Evolutionary conservation across 495 filamentous ascomycete genomes (phyloP), one percentile per base, ranked within the genome.

Genomic region (Penicillium atrosanguineum): DNA sequence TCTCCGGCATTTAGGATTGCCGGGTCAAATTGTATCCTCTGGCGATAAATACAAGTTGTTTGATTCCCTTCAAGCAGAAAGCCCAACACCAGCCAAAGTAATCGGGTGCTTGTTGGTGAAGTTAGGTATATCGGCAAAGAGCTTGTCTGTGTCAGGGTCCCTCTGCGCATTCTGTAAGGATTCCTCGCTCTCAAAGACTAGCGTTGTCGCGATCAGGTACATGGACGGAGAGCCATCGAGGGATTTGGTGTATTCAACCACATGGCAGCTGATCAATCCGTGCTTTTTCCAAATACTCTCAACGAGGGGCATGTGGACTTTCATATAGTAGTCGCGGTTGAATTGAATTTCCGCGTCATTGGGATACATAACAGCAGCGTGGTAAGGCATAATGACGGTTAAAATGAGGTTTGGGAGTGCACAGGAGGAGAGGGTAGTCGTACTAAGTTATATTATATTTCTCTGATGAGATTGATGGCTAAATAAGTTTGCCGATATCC

Each of bases 91-190:
- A 12, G 52, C 53, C 21, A 67, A 18, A 40, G 63, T 64, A 20
- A 67, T 43, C 40, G 63, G 61, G 44, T 56, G 37, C 55, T 37
- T 47, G 47, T 67, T 67, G 57, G 61, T 67, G 56, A 67, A 67
- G 55, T 67, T 67, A 40, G 61, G 46, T 26, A 67, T 59, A 50
- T 67, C 63, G 15, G 6, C 55, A 23, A 67, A 67, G 44, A 67
- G 28, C n/a, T 21, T 29, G 19, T 52, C 31, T 16, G 34, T 43
- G 23, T 41, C 37, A 8, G 55, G 49, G 40, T 48, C 44, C 29
- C 53, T 16, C 18, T 55, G 41, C 28, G 55, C 61, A 3, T 41
- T 16, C 50, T 59, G 51, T 42, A 47, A 11, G n/a, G 40, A 29
- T 14, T 67, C 63, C 39, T 64, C 52, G 19, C 50, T 64, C 52